Base-by-base conservation (phyloP, 495 filamentous ascomycete genomes). In the Glarea lozoyensis region DNA sequence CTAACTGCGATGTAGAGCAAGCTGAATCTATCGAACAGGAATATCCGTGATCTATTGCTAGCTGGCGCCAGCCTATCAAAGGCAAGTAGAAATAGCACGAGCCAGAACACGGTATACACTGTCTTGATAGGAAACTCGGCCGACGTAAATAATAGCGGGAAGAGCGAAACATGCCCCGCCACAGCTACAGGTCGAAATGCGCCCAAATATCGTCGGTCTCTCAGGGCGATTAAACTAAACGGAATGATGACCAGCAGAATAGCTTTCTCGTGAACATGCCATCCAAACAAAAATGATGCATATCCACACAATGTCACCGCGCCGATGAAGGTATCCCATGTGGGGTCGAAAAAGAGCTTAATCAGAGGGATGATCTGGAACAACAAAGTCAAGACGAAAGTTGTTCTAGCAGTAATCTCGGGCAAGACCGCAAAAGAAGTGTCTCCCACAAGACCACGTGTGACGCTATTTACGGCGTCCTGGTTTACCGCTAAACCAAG, bases 261-360 rank as follows among this genome's bases (percentile, higher is more conserved):
- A 5, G 92, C 92, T 56, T 98, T 98, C 54, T 98, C 92, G 53
- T 98, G 92, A 15, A 98, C 92, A 56, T 98, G 92, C 92, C 92
- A 98, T 38, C 92, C 90, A 46, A 97, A 96, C 16, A 98, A 73
- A 66, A 98, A 98, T 0, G 92, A 95, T 0, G 89, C 86, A 52
- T 94, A 98, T 39, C 85, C 92, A 54, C 90, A 96, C n/a, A 96
- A 79, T 1, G 88, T 96, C 12, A 96, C 69, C 3, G 86, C 84
- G 7, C 86, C 87, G 38, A 96, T 67, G 60, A 98, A 97, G 20
- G 71, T 84, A 20, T 93, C 82, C 79, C 83, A 93, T 12, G 78
- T 85, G 5, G 90, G 89, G 32, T 71, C 69, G 12, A 78, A 43
- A 68, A 92, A 94, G 27, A 97, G 78, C 57, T 86, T 93, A 41